A percentile compares a stretch with the other conserved stretches of the same genome.
These are phyloP conservation scores for Epichloe typhina DNA, from an alignment of 2,329 filamentous ascomycete species.

Conservation along the genomic window DNA sequence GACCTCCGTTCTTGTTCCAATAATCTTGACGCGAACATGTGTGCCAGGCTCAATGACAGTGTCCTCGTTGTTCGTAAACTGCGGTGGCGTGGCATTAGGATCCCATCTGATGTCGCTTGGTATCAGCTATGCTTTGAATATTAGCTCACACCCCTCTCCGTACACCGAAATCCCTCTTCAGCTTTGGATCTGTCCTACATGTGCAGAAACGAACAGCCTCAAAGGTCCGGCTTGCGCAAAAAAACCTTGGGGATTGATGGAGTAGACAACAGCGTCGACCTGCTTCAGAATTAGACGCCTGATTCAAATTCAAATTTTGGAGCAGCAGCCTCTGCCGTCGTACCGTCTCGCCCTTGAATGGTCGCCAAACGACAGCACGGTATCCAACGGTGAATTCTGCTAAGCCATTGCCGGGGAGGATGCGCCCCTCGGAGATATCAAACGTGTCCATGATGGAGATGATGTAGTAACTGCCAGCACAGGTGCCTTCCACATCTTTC, in stretches of 20 bases:
- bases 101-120: constrained; percentile 88
- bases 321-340: constrained; percentile 19
- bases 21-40: constrained; percentile 85
- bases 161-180: neutral
- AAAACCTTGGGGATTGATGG: constrained; percentile 84
- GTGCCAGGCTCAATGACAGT: constrained; percentile 88
- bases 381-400: constrained; percentile 94
- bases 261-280: constrained; percentile 89
- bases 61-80: constrained; percentile 91
- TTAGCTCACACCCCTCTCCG: neutral
- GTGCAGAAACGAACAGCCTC: constrained; percentile 65
- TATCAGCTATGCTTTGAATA: constrained; percentile 51
- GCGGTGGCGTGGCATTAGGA: constrained; percentile 88
- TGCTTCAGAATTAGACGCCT: constrained; percentile 29
- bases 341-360: constrained; percentile 97
- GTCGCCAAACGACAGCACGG: constrained; percentile 91
- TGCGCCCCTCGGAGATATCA: constrained; percentile 84
- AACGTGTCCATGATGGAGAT: constrained; percentile 96
- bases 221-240: constrained; percentile 74
- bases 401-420: constrained; percentile 80
- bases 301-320: constrained; percentile 3
- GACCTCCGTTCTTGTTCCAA: constrained; percentile 86
- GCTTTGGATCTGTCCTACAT: constrained; percentile 42
- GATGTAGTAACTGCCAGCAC: constrained; percentile 92
- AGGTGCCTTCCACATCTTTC: constrained; percentile 88